Evolutionary conservation across 768 basidiomycete species (phyloP).

Genomic region (Scleroderma citrinum): DNA sequence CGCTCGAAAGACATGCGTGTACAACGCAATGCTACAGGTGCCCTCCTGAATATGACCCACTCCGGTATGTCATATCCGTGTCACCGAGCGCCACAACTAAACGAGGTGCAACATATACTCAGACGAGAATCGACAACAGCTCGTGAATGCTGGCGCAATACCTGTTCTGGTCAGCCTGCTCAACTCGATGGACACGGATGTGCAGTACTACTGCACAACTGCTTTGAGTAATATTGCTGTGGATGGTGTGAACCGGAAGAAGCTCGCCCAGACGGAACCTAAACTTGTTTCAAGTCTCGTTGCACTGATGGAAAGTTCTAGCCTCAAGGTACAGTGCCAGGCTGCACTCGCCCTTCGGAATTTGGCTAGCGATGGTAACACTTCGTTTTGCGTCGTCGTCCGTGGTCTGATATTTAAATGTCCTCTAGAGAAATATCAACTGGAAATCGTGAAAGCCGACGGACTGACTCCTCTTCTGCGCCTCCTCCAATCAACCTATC

Average conservation of each 20-base stretch:
- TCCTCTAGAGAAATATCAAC: slow-evolving; percentile 87
- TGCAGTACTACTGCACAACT: slow-evolving; percentile 99
- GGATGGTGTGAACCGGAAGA: slow-evolving; percentile 91
- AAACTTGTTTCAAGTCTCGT: slow-evolving; percentile 93
- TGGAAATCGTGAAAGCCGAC: slow-evolving; percentile 96
- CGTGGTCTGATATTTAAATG: background rate
- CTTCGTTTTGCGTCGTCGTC: slow-evolving; percentile 12
- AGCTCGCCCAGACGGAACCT: slow-evolving; percentile 89
- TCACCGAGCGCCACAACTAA: slow-evolving; percentile 2
- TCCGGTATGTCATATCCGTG: slow-evolving; percentile 54
- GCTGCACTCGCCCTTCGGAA: slow-evolving; percentile 94
- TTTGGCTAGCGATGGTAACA: slow-evolving; percentile 88
- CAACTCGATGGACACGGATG: slow-evolving; percentile 97
- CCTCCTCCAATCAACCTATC: slow-evolving; percentile 92
- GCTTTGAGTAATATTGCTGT: slow-evolving; percentile 98
- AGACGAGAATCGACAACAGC: slow-evolving; percentile 98
- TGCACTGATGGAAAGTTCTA: slow-evolving; percentile 92
- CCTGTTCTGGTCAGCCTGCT: slow-evolving; percentile 93
- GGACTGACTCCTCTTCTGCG: slow-evolving; percentile 89
- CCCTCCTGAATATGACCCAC: slow-evolving; percentile 98
- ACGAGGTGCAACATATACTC: background rate
- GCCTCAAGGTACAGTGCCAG: slow-evolving; percentile 98
- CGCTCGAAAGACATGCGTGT: slow-evolving; percentile 99
- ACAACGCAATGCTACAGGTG: slow-evolving; percentile 97
- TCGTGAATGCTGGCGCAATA: slow-evolving; percentile 97